phyloP scores from a whole-genome alignment of 2,329 filamentous ascomycete species.

The Clonostachys rosea region DNA sequence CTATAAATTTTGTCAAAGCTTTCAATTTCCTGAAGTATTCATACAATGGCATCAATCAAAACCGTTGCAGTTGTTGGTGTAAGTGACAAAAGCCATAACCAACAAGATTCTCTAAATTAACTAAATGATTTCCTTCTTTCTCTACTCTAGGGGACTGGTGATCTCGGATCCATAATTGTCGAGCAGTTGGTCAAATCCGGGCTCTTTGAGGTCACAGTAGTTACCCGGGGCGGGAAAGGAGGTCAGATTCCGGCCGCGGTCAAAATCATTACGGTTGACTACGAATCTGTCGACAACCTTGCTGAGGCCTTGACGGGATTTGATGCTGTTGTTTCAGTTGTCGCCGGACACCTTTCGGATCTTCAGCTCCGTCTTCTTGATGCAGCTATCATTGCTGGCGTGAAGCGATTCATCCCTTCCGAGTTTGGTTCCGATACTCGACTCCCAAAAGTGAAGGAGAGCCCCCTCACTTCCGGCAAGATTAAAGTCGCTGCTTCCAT shows the following conservation, averaged over 20 bases:
- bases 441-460: constrained; percentile 20
- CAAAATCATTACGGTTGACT: constrained; percentile 26
- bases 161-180: too few species aligned
- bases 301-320: constrained; percentile 45
- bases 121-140: too few species aligned
- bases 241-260: constrained; percentile 12
- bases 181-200: too few species aligned
- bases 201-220: too few species aligned
- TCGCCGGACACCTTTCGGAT: constrained; percentile 30
- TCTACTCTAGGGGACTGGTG: too few species aligned
- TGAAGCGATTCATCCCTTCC: constrained; percentile 57
- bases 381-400: constrained; percentile 53
- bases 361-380: constrained; percentile 41
- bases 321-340: constrained; percentile 45
- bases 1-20: too few species aligned
- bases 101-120: too few species aligned
- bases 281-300: constrained; percentile 39
- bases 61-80: too few species aligned
- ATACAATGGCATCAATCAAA: too few species aligned
- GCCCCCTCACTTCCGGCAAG: constrained; percentile 51
- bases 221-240: too few species aligned
- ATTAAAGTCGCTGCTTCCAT: constrained; percentile 31
- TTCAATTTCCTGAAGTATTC: too few species aligned
- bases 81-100: too few species aligned
- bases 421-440: constrained; percentile 42